Conservation (phyloP, 139 green algal species). For the Auxenochlorella protothecoides region DNA sequence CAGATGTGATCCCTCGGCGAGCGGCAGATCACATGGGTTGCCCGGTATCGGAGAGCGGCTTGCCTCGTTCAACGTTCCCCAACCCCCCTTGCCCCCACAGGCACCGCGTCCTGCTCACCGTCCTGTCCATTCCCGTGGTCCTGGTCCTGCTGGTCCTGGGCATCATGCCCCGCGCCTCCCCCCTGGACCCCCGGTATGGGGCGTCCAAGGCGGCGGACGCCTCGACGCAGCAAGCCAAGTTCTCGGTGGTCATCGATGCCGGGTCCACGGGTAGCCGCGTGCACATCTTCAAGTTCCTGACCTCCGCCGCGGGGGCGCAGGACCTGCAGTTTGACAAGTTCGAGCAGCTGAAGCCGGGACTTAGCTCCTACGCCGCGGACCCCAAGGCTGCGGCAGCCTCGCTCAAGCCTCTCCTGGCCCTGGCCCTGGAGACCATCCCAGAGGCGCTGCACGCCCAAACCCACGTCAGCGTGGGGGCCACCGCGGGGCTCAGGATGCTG, state of each 20-base stretch:
- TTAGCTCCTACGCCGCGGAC: conserved; percentile 72
- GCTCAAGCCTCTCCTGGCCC: conserved; percentile 72
- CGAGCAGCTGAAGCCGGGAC: conserved; percentile 86
- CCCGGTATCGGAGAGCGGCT: not conserved
- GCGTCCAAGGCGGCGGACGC: not conserved
- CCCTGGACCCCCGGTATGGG: conserved; percentile 6
- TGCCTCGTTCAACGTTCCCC: not conserved
- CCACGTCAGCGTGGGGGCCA: conserved; percentile 77
- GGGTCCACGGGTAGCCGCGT: conserved; percentile 90
- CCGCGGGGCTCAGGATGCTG: conserved; percentile 88
- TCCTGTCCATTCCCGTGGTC: conserved; percentile 29
- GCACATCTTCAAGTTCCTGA: conserved; percentile 87
- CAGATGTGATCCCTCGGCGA: no score
- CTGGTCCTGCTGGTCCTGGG: conserved; percentile 48
- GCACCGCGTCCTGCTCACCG: conserved; percentile 3
- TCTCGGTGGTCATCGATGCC: conserved; percentile 90
- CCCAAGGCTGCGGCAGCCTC: conserved; percentile 61
- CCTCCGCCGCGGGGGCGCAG: conserved; percentile 22
- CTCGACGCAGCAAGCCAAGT: conserved; percentile 22
- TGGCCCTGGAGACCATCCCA: conserved; percentile 71
- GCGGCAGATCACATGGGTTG: no score
- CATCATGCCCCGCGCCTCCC: conserved; percentile 34
- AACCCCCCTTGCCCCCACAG: not conserved
- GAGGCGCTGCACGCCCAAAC: conserved; percentile 47
- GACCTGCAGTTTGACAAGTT: conserved; percentile 76